Base-by-base conservation (phyloP, 176 grass and related monocot species). In the Bonia amplexicaulis region DNA sequence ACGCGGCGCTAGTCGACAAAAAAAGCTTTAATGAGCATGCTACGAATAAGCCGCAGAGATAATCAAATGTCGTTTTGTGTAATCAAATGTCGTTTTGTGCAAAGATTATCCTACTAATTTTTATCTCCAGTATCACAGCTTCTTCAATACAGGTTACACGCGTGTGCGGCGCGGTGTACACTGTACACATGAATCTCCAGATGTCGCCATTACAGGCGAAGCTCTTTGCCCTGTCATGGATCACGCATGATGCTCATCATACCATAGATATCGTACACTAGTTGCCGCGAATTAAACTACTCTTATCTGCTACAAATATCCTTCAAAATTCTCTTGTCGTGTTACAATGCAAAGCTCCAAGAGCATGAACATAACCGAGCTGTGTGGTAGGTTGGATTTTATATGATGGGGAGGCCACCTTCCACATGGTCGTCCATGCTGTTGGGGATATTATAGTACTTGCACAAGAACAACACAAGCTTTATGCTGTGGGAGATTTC, bases 401-500 rank as follows among this genome's bases (percentile, higher is more conserved):
- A 66, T n/a, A 68, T 54, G 61, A 33, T 40, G 11, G 44, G 51
- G 49, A 16, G 69, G 60, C 39, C 80, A 81, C 71, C 71, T 69
- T 71, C 77, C 83, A 82, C 78, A 82, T 89, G 82, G 71, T 25
- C 63, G 41, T 29, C 6, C n/a, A 69, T 67, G 63, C 22, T 69
- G 82, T 39, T 62, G 33, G 45, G 69, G 61, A 46, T 46, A 46
- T 45, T 46, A 49, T 71, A 53, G 40, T 71, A 53, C 63, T 54
- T 7, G 6, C 14, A 22, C 53, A 72, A 64, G 80, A 78, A 69
- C 72, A 45, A 22, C 54, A 54, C 78, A 55, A 82, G 72, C 55
- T 86, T 90, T 85, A 20, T 48, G 87, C 81, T 8, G 22, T 7
- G 52, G 71, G 62, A 77, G 83, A 85, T 55, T 86, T 86, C 78